These are phyloP conservation scores for Monosporozyma aerobia DNA, from an alignment of 805 yeast species.

Conservation along the genomic window DNA sequence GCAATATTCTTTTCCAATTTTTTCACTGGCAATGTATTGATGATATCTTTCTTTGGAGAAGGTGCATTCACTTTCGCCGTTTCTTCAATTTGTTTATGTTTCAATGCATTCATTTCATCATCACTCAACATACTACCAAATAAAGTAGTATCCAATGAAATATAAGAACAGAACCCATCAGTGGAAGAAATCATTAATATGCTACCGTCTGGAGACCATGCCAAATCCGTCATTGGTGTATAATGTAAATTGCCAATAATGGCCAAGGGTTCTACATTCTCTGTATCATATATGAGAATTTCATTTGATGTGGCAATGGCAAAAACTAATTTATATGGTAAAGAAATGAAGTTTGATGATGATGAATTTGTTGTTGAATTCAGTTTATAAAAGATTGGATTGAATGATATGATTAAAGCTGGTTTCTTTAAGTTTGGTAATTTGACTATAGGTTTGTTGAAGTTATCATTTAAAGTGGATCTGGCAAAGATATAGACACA, in stretches of 20 bases:
- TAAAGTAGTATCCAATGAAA: constrained; percentile 43
- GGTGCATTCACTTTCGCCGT: neutral
- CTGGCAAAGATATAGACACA: constrained; percentile 78
- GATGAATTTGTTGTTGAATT: constrained; percentile 8
- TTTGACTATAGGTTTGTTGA: constrained; percentile 63
- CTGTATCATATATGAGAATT: constrained; percentile 75
- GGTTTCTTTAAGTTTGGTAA: constrained; percentile 76
- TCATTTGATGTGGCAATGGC: constrained; percentile 92
- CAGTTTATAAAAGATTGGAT: constrained; percentile 47
- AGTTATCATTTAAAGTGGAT: constrained; percentile 39
- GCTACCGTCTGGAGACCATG: constrained; percentile 76
- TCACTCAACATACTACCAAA: constrained; percentile 42
- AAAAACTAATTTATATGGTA: constrained; percentile 75
- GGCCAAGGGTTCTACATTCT: constrained; percentile 57
- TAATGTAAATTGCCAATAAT: constrained; percentile 74
- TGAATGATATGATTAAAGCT: constrained; percentile 73
- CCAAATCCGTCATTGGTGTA: constrained; percentile 75
- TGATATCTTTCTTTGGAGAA: neutral
- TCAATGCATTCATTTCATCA: constrained; percentile 2
- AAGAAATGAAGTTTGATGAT: constrained; percentile 30
- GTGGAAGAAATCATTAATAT: constrained; percentile 69
- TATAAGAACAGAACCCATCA: constrained; percentile 82
- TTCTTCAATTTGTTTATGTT: neutral
- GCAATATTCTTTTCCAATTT: neutral
- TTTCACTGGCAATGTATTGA: neutral